Evolutionary conservation across 108 stramenopile species (phyloP), one percentile per base, ranked within the genome.

Genomic region (Fragilariopsis cylindrus): DNA sequence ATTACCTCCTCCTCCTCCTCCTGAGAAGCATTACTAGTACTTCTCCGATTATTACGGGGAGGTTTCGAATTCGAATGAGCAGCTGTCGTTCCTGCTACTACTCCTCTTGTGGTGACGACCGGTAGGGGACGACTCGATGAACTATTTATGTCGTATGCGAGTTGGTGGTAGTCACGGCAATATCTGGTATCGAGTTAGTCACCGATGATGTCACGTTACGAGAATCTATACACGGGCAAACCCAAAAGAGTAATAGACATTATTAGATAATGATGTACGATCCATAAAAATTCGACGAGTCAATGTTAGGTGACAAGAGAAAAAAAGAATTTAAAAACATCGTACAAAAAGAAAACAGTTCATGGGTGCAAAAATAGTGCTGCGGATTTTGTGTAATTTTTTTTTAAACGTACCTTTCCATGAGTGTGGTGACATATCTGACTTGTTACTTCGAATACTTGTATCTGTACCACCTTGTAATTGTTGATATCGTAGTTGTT

Each of bases 381-480:
- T 30, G 1, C 0, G 2, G 30, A 30, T 30, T 30, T 30, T 30
- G 1, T 30, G 30, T 30, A 30, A 30, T 1, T 30, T 30, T 30
- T 30, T 30, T 2, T 2, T 30, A 30, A 30, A 30, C 30, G 30
- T 42, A 76, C 69, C 76, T 76, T 70, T 76, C 60, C 48, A 70
- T 8, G 76, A 76, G 47, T 63, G 65, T 53, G 78, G 67, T 12
- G 78, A 73, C 47, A 69, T 43, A 19, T 79, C 78, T 3, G 78
- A 79, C 16, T 67, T 71, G 65, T 69, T 73, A 42, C 78, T 79
- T 0, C 72, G 64, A 43, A 43, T 58, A 72, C 48, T 52, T 4
- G 39, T 12, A 39, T 68, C 67, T 18, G 48, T 7, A 47, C 1
- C 65, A 47, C 1, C 65, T 21, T 3, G 8, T 68, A 5, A n/a